Base-by-base conservation (phyloP, 208 protist genomes). In the Wallacemonas sp. region DNA sequence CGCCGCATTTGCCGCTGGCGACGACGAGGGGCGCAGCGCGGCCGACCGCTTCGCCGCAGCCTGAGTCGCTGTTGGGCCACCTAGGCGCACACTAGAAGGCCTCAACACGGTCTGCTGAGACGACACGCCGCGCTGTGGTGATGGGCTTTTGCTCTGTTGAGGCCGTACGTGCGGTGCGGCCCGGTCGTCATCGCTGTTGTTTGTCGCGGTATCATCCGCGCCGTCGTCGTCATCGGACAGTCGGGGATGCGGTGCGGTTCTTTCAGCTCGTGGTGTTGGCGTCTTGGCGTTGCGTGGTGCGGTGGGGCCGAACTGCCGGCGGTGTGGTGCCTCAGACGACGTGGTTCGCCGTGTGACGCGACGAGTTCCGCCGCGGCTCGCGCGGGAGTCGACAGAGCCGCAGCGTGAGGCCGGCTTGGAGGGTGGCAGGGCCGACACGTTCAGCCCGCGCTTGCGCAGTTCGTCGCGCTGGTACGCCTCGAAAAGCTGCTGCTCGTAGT, bases 321-420 rank as follows among this genome's bases (percentile, higher is more conserved):
- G n/a, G n/a, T n/a, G n/a, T n/a, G n/a, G n/a, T n/a, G n/a, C n/a
- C n/a, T n/a, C n/a, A n/a, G n/a, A n/a, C n/a, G n/a, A n/a, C n/a
- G n/a, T n/a, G n/a, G n/a, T n/a, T n/a, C n/a, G n/a, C n/a, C n/a
- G n/a, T n/a, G n/a, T n/a, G 52, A 14, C 36, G 49, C 24, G 49
- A 48, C 26, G 65, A 8, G 44, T 27, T 19, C 26, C 48, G 24
- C 36, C 43, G 33, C 52, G 26, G 3, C 26, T 34, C 11, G 14
- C 41, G 14, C 68, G 68, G 1, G 74, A 79, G 68, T 79, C 73
- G 6, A 79, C 74, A 3, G 74, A 79, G 23, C 52, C 69, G 26
- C 72, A 61, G 19, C 74, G 74, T 2, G 74, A 79, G 2, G 74
- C 49, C 27, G 74, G 58, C 16, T n/a, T 19, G 14, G 62, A 24